phyloP scores from a whole-genome alignment of 768 basidiomycete genomes.

The Lentinula detonsa region DNA sequence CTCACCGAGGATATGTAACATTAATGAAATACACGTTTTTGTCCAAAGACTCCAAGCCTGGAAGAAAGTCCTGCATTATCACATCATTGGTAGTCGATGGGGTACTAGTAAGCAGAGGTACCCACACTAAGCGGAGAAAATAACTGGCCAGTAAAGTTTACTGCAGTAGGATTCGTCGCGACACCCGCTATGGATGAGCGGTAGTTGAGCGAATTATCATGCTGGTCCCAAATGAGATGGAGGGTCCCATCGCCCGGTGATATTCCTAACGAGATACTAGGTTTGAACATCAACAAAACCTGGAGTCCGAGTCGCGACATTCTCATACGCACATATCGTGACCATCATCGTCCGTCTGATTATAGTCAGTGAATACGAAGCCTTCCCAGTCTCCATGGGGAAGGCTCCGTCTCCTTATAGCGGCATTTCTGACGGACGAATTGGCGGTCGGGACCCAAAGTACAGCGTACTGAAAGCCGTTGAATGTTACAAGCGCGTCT shows the following conservation, averaged over 20 bases:
- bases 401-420: constrained; percentile 19
- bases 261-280: constrained; percentile 29
- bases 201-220: constrained; percentile 28
- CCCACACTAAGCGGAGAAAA: constrained; percentile 20
- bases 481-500: constrained; percentile 25
- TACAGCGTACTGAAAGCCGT: constrained; percentile 30
- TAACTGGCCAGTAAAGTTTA: constrained; percentile 17
- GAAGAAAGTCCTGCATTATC: constrained; percentile 22
- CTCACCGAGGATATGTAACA: constrained; percentile 29
- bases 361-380: constrained; percentile 25
- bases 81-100: background rate
- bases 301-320: background rate
- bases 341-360: constrained; percentile 29
- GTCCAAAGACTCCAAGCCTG: constrained; percentile 23
- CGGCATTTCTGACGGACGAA: constrained; percentile 21
- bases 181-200: constrained; percentile 22
- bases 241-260: constrained; percentile 29
- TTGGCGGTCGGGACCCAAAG: constrained; percentile 20
- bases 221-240: constrained; percentile 29
- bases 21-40: constrained; percentile 25
- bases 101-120: background rate
- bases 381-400: constrained; percentile 20
- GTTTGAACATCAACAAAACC: background rate
- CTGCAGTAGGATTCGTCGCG: constrained; percentile 19
- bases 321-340: constrained; percentile 21